Percentiles rank a stretch among this genome's conserved stretches.
These are phyloP conservation scores for Penicillium freii DNA, from an alignment of 2,329 filamentous ascomycete genomes.

Conservation along the genomic window DNA sequence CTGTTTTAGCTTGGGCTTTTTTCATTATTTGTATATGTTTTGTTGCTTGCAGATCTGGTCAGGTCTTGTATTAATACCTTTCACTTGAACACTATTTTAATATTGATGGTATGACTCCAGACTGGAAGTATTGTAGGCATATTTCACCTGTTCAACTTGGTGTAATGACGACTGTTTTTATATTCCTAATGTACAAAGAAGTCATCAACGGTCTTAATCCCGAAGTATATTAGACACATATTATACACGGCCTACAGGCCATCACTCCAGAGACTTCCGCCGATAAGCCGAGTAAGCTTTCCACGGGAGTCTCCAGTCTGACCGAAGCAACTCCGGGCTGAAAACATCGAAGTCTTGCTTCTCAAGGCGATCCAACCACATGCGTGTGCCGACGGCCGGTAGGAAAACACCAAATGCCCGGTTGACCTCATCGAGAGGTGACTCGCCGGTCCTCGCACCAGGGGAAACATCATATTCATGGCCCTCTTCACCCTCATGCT, in stretches of 20 bases:
- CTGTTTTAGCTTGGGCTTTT: background rate
- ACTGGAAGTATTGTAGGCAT: background rate
- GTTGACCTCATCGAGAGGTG: constrained; percentile 54
- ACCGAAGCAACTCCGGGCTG: constrained; percentile 59
- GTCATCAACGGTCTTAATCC: background rate
- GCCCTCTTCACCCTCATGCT: constrained; percentile 77
- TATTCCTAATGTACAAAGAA: background rate
- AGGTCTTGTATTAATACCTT: constrained; percentile 4
- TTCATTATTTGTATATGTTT: constrained; percentile 13
- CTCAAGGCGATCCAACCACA: constrained; percentile 78
- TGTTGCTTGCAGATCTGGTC: background rate
- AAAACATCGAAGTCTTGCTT: constrained; percentile 81
- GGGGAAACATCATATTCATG: constrained; percentile 48
- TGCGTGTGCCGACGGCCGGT: constrained; percentile 71
- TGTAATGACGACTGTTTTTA: background rate
- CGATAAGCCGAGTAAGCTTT: constrained; percentile 64
- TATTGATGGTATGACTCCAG: background rate
- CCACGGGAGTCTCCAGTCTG: constrained; percentile 85
- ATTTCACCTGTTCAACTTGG: background rate
- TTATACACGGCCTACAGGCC: constrained; percentile 14
- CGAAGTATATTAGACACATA: constrained; percentile 15
- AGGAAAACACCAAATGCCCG: constrained; percentile 76
- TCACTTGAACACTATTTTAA: background rate
- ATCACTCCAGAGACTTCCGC: constrained; percentile 49
- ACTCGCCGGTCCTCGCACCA: constrained; percentile 42